phyloP scores from a whole-genome alignment of 768 basidiomycete genomes.

The Sistotremastrum niveocremeum region DNA sequence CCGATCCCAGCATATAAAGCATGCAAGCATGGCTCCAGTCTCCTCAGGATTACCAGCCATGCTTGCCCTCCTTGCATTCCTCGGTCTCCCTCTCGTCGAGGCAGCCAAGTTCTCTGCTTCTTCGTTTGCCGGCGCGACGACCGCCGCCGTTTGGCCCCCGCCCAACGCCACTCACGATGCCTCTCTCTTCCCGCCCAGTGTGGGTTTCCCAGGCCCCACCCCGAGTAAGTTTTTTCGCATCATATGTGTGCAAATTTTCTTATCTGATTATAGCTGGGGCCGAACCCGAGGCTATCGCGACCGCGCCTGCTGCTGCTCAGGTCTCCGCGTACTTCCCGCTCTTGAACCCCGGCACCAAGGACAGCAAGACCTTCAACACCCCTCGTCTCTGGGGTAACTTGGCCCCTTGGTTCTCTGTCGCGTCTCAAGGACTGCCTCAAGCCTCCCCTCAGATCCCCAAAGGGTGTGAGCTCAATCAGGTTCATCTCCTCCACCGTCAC shows the following conservation, averaged over 20 bases:
- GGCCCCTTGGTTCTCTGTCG: slow-evolving; percentile 75
- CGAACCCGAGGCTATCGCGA: slow-evolving; percentile 57
- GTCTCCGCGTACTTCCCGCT: slow-evolving; percentile 39
- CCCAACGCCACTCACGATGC: slow-evolving; percentile 20
- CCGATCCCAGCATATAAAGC: no score
- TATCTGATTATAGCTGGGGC: slow-evolving; percentile 33
- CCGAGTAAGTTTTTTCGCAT: slow-evolving; percentile 22
- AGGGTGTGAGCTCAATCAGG: slow-evolving; percentile 54
- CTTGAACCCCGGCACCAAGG: slow-evolving; percentile 23
- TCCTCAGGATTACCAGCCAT: no score
- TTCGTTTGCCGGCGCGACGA: slow-evolving; percentile 29
- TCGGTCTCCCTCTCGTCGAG: no score
- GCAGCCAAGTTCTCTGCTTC: slow-evolving; percentile 14
- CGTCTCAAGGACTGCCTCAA: slow-evolving; percentile 50
- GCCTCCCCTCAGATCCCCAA: slow-evolving; percentile 62
- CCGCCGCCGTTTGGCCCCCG: slow-evolving; percentile 30
- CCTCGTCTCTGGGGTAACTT: slow-evolving; percentile 76
- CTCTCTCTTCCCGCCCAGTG: slow-evolving; percentile 28
- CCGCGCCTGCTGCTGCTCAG: slow-evolving; percentile 53
- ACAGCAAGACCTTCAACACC: slow-evolving; percentile 41
- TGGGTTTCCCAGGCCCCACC: slow-evolving; percentile 36
- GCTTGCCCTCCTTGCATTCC: no score
- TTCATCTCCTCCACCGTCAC: slow-evolving; percentile 73
- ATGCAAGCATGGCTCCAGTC: no score
- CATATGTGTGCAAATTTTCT: no score